Evolutionary conservation across 2,329 filamentous ascomycete genomes (phyloP), one percentile per base, ranked within the genome.

Genomic region (Thermomyces lanuginosus): DNA sequence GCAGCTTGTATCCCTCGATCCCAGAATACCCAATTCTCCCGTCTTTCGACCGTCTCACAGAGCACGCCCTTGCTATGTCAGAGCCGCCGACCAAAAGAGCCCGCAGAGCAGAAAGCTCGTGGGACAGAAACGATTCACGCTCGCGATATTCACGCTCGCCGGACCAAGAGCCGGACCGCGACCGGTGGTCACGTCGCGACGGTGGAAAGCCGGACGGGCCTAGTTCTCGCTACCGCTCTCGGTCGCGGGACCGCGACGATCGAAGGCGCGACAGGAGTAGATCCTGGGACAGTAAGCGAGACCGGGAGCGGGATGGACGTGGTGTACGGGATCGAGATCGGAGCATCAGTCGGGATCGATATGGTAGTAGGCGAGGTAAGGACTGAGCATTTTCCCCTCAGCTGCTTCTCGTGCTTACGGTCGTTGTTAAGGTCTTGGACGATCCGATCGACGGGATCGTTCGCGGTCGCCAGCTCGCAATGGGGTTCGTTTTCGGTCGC

Each of bases 101-200:
- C 11, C 57, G 60, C 32, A 51, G 58, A 24, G 58, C 58, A n/a
- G 70, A 75, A 38, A 69, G 64, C 48, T 64, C 63, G 62, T 70
- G 69, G 66, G 71, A 76, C 35, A 43, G 46, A 30, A 48, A 51
- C 27, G 49, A 55, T 21, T 45, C 39, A 11, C 39, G 36, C 15
- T 36, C 40, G 15, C 42, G 40, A 18, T 39, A 39, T 6, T 35
- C 41, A 11, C 42, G 40, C 23, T 41, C 44, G 9, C 33, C 39
- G 21, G 51, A 45, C 16, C 30, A 38, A 29, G 45, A 41, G 12
- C 36, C 41, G 28, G 43, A 42, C 6, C 28, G 30, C 25, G 54
- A 46, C 44, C 59, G 31, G 45, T 56, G 32, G 31, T 52, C 42
- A 31, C 43, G 43, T 31, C 46, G 40, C 46, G 58, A 40, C 42